Evolutionary conservation across 1,284 basidiomycete genomes (phyloP).

Genomic region (Ustilago xerochloae): DNA sequence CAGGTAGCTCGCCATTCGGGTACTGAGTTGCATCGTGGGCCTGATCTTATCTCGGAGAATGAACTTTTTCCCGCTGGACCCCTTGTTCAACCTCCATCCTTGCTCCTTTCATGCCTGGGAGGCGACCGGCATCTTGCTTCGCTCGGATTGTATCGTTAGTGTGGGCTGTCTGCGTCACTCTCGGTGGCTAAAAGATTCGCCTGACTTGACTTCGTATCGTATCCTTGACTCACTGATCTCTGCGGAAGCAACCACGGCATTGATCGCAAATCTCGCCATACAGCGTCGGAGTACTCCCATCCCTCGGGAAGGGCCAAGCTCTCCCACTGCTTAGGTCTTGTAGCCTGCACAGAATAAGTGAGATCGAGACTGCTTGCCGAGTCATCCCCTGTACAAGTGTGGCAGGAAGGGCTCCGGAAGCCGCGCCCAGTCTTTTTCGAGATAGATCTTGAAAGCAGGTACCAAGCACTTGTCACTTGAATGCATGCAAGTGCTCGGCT

Average conservation of each 20-base stretch:
- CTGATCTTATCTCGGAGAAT: conserved; percentile 8
- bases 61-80: conserved; percentile 6
- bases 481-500: conserved; percentile 1
- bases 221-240: background rate
- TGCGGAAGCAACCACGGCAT: background rate
- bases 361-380: background rate
- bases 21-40: conserved; percentile 11
- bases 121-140: background rate
- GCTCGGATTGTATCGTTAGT: background rate
- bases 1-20: conserved; percentile 17
- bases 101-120: background rate
- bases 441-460: conserved; percentile 30
- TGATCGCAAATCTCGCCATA: conserved; percentile 17
- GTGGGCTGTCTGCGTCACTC: background rate
- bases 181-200: background rate
- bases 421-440: background rate
- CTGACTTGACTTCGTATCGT: background rate
- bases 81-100: background rate
- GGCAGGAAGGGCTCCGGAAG: background rate
- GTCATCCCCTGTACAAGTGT: background rate
- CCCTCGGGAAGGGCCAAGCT: background rate
- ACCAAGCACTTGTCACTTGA: conserved; percentile 4
- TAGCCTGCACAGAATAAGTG: too few species aligned
- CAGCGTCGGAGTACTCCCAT: conserved; percentile 27
- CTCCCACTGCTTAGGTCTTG: too few species aligned